Evolutionary conservation across 2,329 filamentous ascomycete genomes (phyloP), one percentile per base, ranked within the genome.

Genomic region (Monilinia aucupariae): DNA sequence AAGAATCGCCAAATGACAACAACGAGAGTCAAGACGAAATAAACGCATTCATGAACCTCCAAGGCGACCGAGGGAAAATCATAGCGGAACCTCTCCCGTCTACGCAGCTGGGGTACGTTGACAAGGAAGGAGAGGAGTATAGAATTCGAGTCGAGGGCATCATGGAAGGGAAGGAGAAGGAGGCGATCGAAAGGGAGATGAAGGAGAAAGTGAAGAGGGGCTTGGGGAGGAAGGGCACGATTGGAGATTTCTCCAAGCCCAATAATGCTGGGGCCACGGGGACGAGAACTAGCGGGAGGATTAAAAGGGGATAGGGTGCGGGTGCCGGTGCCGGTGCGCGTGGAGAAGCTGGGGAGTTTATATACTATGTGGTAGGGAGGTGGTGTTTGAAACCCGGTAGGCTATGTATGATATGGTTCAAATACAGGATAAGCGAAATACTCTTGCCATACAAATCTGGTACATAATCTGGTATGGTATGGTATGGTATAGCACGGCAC

Each of bases 41-140:
- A 2, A 50, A 60, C 22, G 20, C 53, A 37, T 49, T 63, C 17
- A 34, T 49, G 37, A 60, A 59, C 20, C 48, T 63, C n/a, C 48
- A 45, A 17, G 37, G 32, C 27, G 53, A 63, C 17, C 20, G 50
- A 47, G 32, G 30, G n/a, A 63, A 59, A 27, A 30, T 37, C 17
- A 12, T 12, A n/a, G 30, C 48, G 25, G 51, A 47, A 12, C 32
- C 34, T 1, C 59, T 59, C 2, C 48, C 59, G 9, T 12, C 52
- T 27, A 74, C 72, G 15, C 72, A 74, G 52, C 22, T 75, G 27
- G 66, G 69, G 39, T 75, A 74, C 47, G 66, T 70, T n/a, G 73
- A 75, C 65, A 66, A 68, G 4, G 72, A 72, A 27, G 70, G 70
- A 32, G 68, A 67, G 9, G 70, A 70, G 32, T 68, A 70, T 27